Evolutionary conservation across 805 yeast genomes (phyloP).

Genomic region (Kazachstania martiniae): DNA sequence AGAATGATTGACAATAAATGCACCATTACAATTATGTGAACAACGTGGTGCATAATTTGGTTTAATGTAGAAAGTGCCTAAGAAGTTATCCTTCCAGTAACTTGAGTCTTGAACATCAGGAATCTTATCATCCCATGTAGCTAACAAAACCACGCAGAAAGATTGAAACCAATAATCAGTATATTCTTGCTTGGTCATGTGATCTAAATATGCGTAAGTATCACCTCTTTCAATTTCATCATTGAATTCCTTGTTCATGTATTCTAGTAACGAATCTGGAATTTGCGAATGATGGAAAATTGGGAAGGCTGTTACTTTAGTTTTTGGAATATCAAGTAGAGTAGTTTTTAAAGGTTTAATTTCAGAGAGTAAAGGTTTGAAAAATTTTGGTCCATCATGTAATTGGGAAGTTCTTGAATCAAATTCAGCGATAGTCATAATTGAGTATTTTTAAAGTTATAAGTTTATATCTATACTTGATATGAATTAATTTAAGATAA

Average conservation of each 20-base stretch:
- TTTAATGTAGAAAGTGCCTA: slow-evolving; percentile 73
- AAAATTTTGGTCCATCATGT: slow-evolving; percentile 27
- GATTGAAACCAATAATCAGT: slow-evolving; percentile 54
- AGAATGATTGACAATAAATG: slow-evolving; percentile 55
- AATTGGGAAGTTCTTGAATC: slow-evolving; percentile 10
- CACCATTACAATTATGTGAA: slow-evolving; percentile 81
- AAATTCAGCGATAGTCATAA: not conserved
- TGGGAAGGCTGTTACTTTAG: slow-evolving; percentile 51
- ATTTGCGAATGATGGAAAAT: slow-evolving; percentile 37
- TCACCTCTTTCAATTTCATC: slow-evolving; percentile 57
- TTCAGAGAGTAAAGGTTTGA: slow-evolving; percentile 25
- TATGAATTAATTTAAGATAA: too few species aligned
- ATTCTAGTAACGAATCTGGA: slow-evolving; percentile 40
- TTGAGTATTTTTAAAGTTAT: too few species aligned
- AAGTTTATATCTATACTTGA: too few species aligned
- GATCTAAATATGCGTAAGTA: slow-evolving; percentile 56
- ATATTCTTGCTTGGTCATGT: slow-evolving; percentile 39
- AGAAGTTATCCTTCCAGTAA: slow-evolving; percentile 38
- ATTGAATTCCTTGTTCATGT: slow-evolving; percentile 45
- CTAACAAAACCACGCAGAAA: slow-evolving; percentile 53
- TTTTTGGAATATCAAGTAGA: slow-evolving; percentile 32
- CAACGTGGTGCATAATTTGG: slow-evolving; percentile 83
- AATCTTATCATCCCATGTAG: slow-evolving; percentile 30
- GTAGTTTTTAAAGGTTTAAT: slow-evolving; percentile 31
- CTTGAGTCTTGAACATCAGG: not conserved